Percentiles rank a stretch among this genome's conserved stretches.
Evolutionary conservation across 2,329 filamentous ascomycete genomes (phyloP).

Genomic region (Gnomoniopsis sp.): DNA sequence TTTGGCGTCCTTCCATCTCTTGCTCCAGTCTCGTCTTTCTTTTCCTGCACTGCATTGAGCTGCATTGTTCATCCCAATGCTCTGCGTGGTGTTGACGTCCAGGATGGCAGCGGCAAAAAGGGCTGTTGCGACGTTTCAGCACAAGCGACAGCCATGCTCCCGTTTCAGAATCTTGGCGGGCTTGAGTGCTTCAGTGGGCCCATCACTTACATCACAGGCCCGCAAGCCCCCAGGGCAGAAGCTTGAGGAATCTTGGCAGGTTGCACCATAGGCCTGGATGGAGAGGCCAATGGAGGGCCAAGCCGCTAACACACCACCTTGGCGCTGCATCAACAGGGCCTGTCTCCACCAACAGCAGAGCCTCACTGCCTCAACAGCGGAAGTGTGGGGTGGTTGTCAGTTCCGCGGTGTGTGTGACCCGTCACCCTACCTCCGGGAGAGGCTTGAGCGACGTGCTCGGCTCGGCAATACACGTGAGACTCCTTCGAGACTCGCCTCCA

Average conservation of each 20-base stretch:
- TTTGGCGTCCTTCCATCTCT: no score
- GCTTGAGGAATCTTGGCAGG: not conserved
- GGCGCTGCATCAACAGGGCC: not conserved
- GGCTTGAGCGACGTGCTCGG: not conserved
- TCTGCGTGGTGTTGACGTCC: not conserved
- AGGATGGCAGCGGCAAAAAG: not conserved
- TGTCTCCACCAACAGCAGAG: not conserved
- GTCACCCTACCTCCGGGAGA: not conserved
- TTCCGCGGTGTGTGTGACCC: no score
- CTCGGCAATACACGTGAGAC: not conserved
- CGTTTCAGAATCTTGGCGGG: constrained; percentile 1
- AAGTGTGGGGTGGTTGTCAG: no score
- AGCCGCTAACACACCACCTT: not conserved
- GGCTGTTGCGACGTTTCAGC: constrained; percentile 4
- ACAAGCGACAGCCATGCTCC: not conserved
- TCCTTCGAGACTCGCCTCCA: constrained; percentile 4
- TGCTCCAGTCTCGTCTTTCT: not conserved
- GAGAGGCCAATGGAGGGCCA: not conserved
- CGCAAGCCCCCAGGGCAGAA: not conserved
- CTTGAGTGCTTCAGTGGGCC: not conserved
- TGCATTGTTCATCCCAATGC: not conserved
- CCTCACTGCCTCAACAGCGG: not conserved
- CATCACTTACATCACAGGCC: not conserved
- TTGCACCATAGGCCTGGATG: not conserved
- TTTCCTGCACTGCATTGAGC: not conserved